These are phyloP conservation scores for Suillus subluteus DNA, from an alignment of 768 basidiomycete genomes.

Conservation along the genomic window DNA sequence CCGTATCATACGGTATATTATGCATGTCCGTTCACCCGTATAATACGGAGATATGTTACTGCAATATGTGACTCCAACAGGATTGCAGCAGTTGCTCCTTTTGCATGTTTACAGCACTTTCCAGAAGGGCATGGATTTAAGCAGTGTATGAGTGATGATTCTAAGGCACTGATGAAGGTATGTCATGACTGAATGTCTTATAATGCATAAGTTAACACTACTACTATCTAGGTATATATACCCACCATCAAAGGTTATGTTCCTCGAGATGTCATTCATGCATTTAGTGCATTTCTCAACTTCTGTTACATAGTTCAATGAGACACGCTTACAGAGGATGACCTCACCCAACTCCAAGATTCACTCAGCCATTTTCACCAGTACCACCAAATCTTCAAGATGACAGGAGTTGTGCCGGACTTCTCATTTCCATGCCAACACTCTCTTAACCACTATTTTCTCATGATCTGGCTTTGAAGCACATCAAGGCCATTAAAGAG, in stretches of 20 bases:
- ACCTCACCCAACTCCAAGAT: slow-evolving; percentile 8
- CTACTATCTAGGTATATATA: slow-evolving; percentile 32
- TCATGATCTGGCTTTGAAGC: slow-evolving; percentile 19
- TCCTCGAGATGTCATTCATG: slow-evolving; percentile 24
- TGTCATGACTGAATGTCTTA: not conserved
- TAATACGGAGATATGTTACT: no score
- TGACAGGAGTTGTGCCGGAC: not conserved
- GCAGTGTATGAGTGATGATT: slow-evolving; percentile 27
- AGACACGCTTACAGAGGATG: slow-evolving; percentile 1
- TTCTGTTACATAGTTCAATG: slow-evolving; percentile 26
- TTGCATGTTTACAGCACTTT: slow-evolving; percentile 19
- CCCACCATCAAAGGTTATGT: slow-evolving; percentile 35
- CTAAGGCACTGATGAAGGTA: slow-evolving; percentile 30
- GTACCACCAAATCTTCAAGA: not conserved
- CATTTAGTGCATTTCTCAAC: slow-evolving; percentile 28
- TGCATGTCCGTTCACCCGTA: no score
- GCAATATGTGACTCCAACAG: slow-evolving; percentile 14
- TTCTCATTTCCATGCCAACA: not conserved
- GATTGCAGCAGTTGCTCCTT: slow-evolving; percentile 29
- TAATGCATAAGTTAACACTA: not conserved
- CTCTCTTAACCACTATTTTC: not conserved
- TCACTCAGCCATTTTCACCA: not conserved
- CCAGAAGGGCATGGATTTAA: slow-evolving; percentile 21
- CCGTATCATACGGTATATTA: no score
- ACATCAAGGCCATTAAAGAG: no score